A percentile compares a stretch with the other conserved stretches of the same genome.
These are phyloP conservation scores for Trichosporon sp. DNA, from an alignment of 1,284 basidiomycete species.

Conservation along the genomic window DNA sequence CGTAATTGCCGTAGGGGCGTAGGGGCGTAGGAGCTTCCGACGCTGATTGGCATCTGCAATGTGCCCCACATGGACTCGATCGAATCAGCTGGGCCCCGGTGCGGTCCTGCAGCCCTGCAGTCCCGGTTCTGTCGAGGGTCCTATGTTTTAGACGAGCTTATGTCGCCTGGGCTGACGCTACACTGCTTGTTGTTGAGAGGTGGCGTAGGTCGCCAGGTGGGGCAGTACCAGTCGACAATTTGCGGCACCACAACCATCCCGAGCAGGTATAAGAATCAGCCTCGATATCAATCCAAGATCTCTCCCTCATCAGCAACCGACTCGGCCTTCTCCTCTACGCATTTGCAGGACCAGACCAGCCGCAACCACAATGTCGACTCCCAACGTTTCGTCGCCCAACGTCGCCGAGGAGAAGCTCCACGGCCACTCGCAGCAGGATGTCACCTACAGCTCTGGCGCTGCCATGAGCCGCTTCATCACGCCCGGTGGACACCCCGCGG, in stretches of 20 bases:
- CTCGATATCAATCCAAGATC: background rate
- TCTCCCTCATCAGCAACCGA: background rate
- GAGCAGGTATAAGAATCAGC: background rate
- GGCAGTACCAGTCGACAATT: background rate
- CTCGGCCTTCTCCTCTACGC: background rate
- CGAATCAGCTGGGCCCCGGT: constrained; percentile 2
- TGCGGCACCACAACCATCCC: background rate
- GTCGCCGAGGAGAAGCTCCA: background rate
- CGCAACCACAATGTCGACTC: background rate
- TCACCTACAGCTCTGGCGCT: background rate
- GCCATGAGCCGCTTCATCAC: constrained; percentile 28
- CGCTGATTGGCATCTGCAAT: background rate
- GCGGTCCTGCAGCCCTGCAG: background rate
- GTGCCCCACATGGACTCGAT: constrained; percentile 2
- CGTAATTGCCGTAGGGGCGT: background rate
- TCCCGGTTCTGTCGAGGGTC: background rate
- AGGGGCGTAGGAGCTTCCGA: background rate
- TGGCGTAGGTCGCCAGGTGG: background rate
- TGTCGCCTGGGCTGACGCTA: background rate
- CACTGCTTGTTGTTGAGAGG: background rate
- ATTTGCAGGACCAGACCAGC: background rate
- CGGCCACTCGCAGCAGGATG: background rate
- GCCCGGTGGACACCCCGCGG: constrained; percentile 44
- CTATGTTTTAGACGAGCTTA: background rate
- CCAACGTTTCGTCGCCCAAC: background rate